Percentiles rank a stretch among this genome's conserved stretches.
phyloP scores from a whole-genome alignment of 202 grass and related monocot species.

The Bolboschoenoplectus hybrid region DNA sequence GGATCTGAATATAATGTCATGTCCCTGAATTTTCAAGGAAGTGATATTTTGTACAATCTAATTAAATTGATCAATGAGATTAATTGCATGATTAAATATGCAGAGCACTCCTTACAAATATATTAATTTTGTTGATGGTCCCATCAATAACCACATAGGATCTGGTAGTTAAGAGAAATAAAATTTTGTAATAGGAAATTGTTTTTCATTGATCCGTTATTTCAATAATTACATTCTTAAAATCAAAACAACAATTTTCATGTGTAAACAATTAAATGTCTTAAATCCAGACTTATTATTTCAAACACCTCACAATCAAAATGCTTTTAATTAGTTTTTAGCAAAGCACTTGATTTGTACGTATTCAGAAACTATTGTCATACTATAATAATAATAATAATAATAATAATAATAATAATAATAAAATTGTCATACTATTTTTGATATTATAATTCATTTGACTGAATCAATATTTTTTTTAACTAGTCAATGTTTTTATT shows the following conservation, averaged over 20 bases:
- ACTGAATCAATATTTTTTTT: no score
- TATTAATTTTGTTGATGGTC: neutral
- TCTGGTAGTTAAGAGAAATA: neutral
- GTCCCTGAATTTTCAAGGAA: neutral
- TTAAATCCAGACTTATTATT: no score
- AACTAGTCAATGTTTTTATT: no score
- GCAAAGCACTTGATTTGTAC: no score
- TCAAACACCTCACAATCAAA: no score
- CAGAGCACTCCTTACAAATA: neutral
- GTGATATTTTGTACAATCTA: neutral
- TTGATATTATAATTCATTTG: no score
- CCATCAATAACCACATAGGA: neutral
- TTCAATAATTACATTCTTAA: neutral
- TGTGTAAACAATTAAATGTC: no score
- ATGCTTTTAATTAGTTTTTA: no score
- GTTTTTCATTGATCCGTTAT: neutral
- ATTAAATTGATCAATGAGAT: neutral
- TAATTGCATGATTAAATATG: neutral
- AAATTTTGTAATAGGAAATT: neutral
- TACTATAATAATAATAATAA: no score
- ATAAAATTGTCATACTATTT: no score
- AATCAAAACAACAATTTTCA: neutral
- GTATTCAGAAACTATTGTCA: no score
- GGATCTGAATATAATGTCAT: conserved; percentile 3
- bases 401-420: no score